These are phyloP conservation scores for Ophiostoma perfectum DNA, from an alignment of 2,329 filamentous ascomycete species.

Conservation along the genomic window DNA sequence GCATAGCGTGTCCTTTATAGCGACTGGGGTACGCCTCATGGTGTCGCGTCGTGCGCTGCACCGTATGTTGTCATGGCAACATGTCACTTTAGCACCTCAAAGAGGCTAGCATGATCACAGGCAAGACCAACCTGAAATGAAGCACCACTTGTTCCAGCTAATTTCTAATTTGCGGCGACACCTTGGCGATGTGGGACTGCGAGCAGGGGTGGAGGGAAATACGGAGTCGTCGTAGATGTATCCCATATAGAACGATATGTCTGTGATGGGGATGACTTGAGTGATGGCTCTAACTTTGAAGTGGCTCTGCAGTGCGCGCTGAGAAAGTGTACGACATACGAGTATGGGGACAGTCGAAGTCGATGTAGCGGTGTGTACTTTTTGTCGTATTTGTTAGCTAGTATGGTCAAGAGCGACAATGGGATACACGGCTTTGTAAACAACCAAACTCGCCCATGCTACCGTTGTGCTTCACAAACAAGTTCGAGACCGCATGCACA, in stretches of 20 bases:
- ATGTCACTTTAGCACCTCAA: background rate
- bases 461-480: background rate
- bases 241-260: no score
- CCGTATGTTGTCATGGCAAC: slow-evolving; percentile 22
- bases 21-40: slow-evolving; percentile 5
- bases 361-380: slow-evolving; percentile 2
- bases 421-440: no score
- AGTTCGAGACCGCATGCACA: slow-evolving; percentile 11
- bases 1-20: slow-evolving; percentile 7
- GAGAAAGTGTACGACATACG: no score
- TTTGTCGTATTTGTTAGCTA: background rate
- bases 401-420: background rate
- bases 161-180: slow-evolving; percentile 19
- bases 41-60: slow-evolving; percentile 13
- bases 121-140: slow-evolving; percentile 20
- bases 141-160: slow-evolving; percentile 21
- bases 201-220: slow-evolving; percentile 11
- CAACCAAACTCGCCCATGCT: background rate
- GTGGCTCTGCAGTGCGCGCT: no score
- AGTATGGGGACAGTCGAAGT: no score
- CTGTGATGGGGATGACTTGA: no score
- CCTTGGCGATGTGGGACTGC: slow-evolving; percentile 19
- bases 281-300: no score
- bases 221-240: no score
- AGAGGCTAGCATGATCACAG: background rate